These are phyloP conservation scores for Aspergillus chevalieri DNA, from an alignment of 2,329 filamentous ascomycete species.

Conservation along the genomic window DNA sequence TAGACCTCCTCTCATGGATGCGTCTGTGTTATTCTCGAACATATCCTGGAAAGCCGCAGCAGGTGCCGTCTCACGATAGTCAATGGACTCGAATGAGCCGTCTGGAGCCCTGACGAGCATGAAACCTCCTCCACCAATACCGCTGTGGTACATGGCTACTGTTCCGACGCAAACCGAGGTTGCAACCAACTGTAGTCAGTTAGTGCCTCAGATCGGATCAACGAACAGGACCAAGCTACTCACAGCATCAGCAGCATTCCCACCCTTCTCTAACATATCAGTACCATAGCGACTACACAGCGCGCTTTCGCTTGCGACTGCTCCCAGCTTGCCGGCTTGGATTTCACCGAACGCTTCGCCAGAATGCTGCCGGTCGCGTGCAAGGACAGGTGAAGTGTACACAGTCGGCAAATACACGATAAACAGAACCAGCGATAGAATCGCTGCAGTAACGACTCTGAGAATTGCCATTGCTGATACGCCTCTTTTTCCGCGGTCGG, in stretches of 20 bases:
- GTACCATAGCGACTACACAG: conserved; percentile 66
- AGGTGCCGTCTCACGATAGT: conserved; percentile 85
- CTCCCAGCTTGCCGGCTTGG: conserved; percentile 43
- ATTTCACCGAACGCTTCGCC: conserved; percentile 19
- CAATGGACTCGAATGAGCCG: conserved; percentile 77
- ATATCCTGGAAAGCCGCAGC: conserved; percentile 76
- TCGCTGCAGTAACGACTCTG: conserved; percentile 12
- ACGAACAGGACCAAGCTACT: conserved; percentile 18
- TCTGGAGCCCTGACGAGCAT: conserved; percentile 68
- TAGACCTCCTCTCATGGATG: conserved; percentile 66
- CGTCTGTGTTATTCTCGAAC: conserved; percentile 65
- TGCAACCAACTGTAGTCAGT: conserved; percentile 51
- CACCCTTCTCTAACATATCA: conserved; percentile 55
- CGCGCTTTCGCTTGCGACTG: conserved; percentile 63
- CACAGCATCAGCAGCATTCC: conserved; percentile 69
- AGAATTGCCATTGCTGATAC: conserved; percentile 12
- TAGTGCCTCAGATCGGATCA: conserved; percentile 1
- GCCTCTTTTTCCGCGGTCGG: not conserved
- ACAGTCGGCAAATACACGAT: conserved; percentile 16
- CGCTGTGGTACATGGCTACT: conserved; percentile 68
- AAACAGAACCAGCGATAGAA: conserved; percentile 16
- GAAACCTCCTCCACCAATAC: conserved; percentile 87
- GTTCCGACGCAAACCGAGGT: conserved; percentile 71
- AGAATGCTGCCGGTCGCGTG: not conserved
- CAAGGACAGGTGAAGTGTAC: conserved; percentile 15